Percentiles rank a stretch among this genome's conserved stretches.
Evolutionary conservation across 345 rosid genomes (phyloP).

Genomic region (Aegle marmelos): DNA sequence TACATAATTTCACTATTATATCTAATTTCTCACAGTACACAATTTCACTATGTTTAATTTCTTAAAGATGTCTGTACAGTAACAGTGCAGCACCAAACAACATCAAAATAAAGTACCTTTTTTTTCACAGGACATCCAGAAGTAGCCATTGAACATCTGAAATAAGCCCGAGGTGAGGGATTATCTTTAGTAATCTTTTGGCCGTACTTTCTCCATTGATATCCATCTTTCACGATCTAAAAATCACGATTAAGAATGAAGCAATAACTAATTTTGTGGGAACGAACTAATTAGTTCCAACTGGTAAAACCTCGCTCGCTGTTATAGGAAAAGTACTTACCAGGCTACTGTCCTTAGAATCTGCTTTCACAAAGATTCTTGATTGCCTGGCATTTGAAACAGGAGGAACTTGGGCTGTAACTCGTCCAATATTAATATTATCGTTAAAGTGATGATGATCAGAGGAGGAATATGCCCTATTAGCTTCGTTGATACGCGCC

Average conservation of each 20-base stretch:
- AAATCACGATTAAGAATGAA: neutral
- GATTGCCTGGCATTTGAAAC: constrained; percentile 14
- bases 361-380: constrained; percentile 32
- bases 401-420: constrained; percentile 21
- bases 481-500: constrained; percentile 16
- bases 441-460: neutral
- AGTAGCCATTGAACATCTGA: constrained; percentile 53
- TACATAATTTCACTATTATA: no score
- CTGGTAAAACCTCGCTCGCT: neutral
- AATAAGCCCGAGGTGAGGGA: constrained; percentile 65
- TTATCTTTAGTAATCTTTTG: constrained; percentile 63
- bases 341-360: constrained; percentile 37
- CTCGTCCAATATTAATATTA: constrained; percentile 4
- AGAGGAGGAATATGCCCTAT: neutral
- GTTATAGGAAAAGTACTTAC: constrained; percentile 21
- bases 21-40: no score
- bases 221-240: constrained; percentile 57
- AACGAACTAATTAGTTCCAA: neutral
- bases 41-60: no score
- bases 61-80: no score
- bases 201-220: constrained; percentile 73
- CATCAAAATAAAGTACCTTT: constrained; percentile 33
- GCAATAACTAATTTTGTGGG: no score
- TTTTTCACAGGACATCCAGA: constrained; percentile 53
- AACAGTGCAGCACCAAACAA: no score